Evolutionary conservation across 495 filamentous ascomycete genomes (phyloP).

Genomic region (Viridothelium virens): DNA sequence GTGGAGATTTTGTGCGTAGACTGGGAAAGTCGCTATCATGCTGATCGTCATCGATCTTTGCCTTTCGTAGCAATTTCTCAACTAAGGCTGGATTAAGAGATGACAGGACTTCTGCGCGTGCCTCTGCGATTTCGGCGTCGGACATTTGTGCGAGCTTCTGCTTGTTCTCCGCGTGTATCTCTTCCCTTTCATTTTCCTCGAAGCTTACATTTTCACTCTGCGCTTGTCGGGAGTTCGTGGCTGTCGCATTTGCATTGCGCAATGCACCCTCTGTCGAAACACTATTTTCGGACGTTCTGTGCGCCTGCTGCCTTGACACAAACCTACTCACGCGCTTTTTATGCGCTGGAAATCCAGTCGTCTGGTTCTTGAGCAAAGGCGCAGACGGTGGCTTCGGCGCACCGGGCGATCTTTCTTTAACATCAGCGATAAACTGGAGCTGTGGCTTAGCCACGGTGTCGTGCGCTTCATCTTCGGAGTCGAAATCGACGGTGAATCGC

Average conservation of each 20-base stretch:
- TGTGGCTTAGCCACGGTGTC: background rate
- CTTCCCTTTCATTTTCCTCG: conserved; percentile 51
- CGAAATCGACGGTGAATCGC: conserved; percentile 23
- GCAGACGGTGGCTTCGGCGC: conserved; percentile 54
- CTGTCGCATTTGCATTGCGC: background rate
- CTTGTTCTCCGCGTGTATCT: conserved; percentile 76
- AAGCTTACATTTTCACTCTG: conserved; percentile 8
- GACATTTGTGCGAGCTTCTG: conserved; percentile 73
- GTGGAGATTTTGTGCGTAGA: background rate
- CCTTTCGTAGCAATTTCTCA: conserved; percentile 66
- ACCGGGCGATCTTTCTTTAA: conserved; percentile 60
- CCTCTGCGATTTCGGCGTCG: conserved; percentile 65
- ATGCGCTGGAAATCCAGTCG: conserved; percentile 78
- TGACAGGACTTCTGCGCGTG: conserved; percentile 63
- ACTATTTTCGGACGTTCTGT: conserved; percentile 11
- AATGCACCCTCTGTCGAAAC: background rate
- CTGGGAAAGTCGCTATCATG: conserved; percentile 18
- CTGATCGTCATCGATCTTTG: conserved; percentile 64
- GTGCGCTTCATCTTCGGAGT: background rate
- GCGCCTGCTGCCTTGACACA: conserved; percentile 16
- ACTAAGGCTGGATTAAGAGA: conserved; percentile 63
- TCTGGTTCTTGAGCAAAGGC: conserved; percentile 48
- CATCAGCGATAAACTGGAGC: conserved; percentile 58
- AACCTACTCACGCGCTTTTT: conserved; percentile 75
- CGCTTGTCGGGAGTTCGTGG: background rate